Evolutionary conservation across 768 basidiomycete genomes (phyloP).

Genomic region (Amanita pseudoporphyria): DNA sequence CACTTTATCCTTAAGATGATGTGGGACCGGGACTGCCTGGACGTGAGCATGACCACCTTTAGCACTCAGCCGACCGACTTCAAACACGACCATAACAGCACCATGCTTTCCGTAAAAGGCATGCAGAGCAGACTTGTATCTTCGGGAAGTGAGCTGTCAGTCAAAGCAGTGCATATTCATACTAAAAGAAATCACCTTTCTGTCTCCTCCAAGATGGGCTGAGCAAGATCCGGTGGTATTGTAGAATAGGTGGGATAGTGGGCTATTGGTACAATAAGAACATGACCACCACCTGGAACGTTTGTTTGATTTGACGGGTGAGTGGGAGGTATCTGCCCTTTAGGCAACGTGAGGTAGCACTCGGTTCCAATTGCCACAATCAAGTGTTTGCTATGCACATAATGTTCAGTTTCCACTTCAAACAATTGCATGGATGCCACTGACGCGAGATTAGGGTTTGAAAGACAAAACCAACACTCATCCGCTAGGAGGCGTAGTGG

Average conservation of each 20-base stretch:
- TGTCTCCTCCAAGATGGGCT: slow-evolving; percentile 73
- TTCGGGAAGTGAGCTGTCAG: slow-evolving; percentile 17
- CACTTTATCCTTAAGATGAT: slow-evolving; percentile 48
- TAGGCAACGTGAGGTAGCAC: slow-evolving; percentile 93
- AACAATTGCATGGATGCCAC: slow-evolving; percentile 19
- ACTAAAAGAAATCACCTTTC: slow-evolving; percentile 38
- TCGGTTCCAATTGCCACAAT: slow-evolving; percentile 91
- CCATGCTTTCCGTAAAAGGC: slow-evolving; percentile 63
- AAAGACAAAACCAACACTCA: slow-evolving; percentile 98
- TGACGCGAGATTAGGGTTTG: slow-evolving; percentile 84
- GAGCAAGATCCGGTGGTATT: slow-evolving; percentile 69
- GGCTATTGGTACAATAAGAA: slow-evolving; percentile 87
- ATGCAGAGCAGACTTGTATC: slow-evolving; percentile 72
- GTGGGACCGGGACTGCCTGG: slow-evolving; percentile 75
- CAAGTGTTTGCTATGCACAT: slow-evolving; percentile 71
- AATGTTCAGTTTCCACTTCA: slow-evolving; percentile 6
- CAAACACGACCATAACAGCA: slow-evolving; percentile 69
- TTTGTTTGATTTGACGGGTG: slow-evolving; percentile 38
- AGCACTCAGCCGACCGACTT: slow-evolving; percentile 73
- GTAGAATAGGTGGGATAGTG: slow-evolving; percentile 86
- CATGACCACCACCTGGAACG: slow-evolving; percentile 94
- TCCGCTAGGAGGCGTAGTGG: slow-evolving; percentile 42
- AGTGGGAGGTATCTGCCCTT: slow-evolving; percentile 89
- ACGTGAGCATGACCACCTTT: slow-evolving; percentile 95
- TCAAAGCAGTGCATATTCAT: neutral